Base-by-base conservation (phyloP, 805 yeast genomes). In the Gaillardinia entomophila region DNA sequence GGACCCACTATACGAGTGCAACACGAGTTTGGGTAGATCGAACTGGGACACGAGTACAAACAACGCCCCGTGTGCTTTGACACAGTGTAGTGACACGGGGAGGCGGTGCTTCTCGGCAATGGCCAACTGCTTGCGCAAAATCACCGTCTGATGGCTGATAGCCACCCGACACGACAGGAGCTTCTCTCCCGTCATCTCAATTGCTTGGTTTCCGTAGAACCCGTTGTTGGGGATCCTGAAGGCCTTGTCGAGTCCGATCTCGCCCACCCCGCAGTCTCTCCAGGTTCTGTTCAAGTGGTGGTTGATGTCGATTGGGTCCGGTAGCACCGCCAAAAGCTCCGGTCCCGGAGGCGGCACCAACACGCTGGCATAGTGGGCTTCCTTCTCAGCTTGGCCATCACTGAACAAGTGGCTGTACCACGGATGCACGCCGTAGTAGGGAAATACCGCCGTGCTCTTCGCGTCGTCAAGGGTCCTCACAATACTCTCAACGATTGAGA, bases 1-100 rank as follows among this genome's bases (percentile, higher is more conserved):
- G 2, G 95, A 80, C 1, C 97, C 97, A 6, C 87, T 76, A 53
- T 78, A 92, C 0, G 96, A 86, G 51, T 90, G 97, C 16, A 92
- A 64, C 24, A 85, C 75, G 1, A 88, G 55, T 3, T 62, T 51
- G 3, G 71, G 54, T 8, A 54, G 51, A 2, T 44, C 42, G 12
- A 45, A 49, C 16, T 41, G 26, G 2, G 33, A 25, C 4, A 77
- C 58, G 1, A 50, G 34, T 12, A 78, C 82, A 32, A 63, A 75
- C 11, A 82, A 50, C 5, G 62, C 48, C 0, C 88, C 86, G 38
- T 83, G 89, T 8, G 83, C 76, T 45, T 82, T 83, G 4, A 90
- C 97, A 45, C 89, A 83, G 50, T 90, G 98, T 0, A 92, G 40
- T 3, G 95, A 85, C 0, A 85, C 73, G 0, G 85, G 75, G 17